Base-by-base conservation (phyloP, 257 asterid species). In the Leonotis leonurus region DNA sequence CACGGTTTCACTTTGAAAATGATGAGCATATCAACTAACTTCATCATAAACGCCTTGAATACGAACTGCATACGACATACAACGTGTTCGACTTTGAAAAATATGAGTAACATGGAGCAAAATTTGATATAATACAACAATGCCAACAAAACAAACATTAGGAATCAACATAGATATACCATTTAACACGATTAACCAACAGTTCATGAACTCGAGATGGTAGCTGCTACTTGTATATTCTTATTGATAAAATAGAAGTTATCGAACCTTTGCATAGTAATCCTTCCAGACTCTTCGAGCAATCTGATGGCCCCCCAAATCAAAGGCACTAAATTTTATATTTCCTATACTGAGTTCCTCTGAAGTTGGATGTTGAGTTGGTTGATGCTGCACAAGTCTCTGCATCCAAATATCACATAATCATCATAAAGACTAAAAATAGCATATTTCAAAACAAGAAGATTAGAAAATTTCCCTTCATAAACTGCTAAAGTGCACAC, bases 271-370 rank as follows among this genome's bases (percentile, higher is more conserved):
- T 18, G 81, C 83, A 65, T 77, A 80, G 50, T 77, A 77, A 83
- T 80, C 86, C 59, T 57, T 80, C 86, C 83, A 80, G 33, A 80
- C 86, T 74, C 86, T 74, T 43, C 83, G 70, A 43, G 86, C 83
- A 62, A 77, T 77, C 65, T 55, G 77, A 65, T 80, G 86, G 8
- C 86, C 81, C 6, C 81, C 83, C 76, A 80, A 75, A 66, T 80
- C 86, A 27, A 80, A 80, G 36, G 83, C 83, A 58, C 72, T 80
- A 59, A 80, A 74, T 49, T 67, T 80, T 4, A 80, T 80, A 2
- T 69, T 65, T 33, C 81, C 86, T 27, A 77, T 77, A 60, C 79
- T 75, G 57, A 77, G 70, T 58, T 80, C 86, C 75, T 77, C 86
- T 27, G 83, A 80, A 12, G 83, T 80, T 20, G 86, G 83, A 64